Evolutionary conservation across 768 basidiomycete species (phyloP).

Genomic region (Trametes gibbosa): DNA sequence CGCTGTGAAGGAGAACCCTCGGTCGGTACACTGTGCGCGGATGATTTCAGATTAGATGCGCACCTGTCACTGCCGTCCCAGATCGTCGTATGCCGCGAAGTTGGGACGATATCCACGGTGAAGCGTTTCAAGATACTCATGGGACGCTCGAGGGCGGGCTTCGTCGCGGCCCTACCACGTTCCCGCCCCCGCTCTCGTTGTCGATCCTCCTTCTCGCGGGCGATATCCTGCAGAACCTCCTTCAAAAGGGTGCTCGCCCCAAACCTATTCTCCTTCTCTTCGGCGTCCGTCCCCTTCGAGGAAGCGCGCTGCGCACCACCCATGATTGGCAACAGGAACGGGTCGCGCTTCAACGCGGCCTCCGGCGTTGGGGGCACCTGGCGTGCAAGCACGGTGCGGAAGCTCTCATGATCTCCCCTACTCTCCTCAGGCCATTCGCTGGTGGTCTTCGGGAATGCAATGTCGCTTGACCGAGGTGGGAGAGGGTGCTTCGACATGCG

Average conservation of each 20-base stretch:
- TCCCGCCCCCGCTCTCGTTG: neutral
- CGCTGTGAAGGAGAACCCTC: neutral
- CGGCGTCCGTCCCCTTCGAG: neutral
- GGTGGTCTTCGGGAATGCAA: neutral
- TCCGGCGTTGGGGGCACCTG: neutral
- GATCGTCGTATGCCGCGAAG: slow-evolving; percentile 5
- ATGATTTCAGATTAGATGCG: neutral
- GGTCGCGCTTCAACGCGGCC: neutral
- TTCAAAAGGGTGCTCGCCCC: neutral
- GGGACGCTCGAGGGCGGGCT: neutral
- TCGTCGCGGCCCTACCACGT: neutral
- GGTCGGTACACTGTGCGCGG: neutral
- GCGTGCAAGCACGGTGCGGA: neutral
- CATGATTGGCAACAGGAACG: neutral
- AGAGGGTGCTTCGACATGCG: neutral
- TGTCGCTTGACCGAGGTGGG: neutral
- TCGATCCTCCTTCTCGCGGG: neutral
- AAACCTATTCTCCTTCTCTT: neutral
- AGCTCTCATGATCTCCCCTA: neutral
- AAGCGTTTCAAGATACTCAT: slow-evolving; percentile 5
- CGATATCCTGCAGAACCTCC: slow-evolving; percentile 1
- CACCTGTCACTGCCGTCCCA: slow-evolving; percentile 17
- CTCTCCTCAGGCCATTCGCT: neutral
- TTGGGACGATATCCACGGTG: slow-evolving; percentile 8
- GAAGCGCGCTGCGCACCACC: neutral